Base-by-base conservation (phyloP, 352 stramenopile species). In the Phytophthora constricta region DNA sequence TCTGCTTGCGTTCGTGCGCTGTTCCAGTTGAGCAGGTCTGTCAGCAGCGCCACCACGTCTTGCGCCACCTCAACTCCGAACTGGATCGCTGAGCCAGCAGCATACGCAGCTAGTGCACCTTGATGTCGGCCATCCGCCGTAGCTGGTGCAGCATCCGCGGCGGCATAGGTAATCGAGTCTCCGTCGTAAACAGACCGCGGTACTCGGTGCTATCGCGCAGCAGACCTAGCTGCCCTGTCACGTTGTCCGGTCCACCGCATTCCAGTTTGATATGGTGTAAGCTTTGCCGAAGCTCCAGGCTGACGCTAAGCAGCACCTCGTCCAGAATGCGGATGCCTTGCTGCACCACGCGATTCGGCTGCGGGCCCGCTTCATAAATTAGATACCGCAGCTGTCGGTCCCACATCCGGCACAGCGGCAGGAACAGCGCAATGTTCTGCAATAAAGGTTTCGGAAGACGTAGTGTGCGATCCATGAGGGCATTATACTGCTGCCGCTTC, bases 321-420 rank as follows among this genome's bases (percentile, higher is more conserved):
- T 96, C 87, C 45, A 95, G 65, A 41, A 96, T 92, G 11, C 75
- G 77, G 52, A 95, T 86, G 1, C 89, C 87, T 65, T 94, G 84
- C 56, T 85, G 77, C 41, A 95, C 89, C 23, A 95, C 89, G 27
- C 83, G 84, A 66, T 87, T 93, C 8, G 89, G 79, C 50, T 94
- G 84, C 39, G 80, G 80, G 14, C 72, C 66, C 13, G 86, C 78
- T 61, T 95, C 82, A 55, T 95, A 93, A 42, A 74, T 76, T 62
- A 96, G 69, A 62, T 96, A 95, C 34, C 81, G 79, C 25, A 96
- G 69, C 50, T 94, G 89, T 1, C 82, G 85, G 37, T 92, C 80
- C 89, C 89, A 96, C 52, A 93, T 80, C 5, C 77, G 77, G 48
- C 80, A 91, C 22, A 93, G 63, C 31, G 88, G 88, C 53, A 96